These are phyloP conservation scores for Cucumis cinereus DNA, from an alignment of 306 rosid genomes.

Conservation along the genomic window DNA sequence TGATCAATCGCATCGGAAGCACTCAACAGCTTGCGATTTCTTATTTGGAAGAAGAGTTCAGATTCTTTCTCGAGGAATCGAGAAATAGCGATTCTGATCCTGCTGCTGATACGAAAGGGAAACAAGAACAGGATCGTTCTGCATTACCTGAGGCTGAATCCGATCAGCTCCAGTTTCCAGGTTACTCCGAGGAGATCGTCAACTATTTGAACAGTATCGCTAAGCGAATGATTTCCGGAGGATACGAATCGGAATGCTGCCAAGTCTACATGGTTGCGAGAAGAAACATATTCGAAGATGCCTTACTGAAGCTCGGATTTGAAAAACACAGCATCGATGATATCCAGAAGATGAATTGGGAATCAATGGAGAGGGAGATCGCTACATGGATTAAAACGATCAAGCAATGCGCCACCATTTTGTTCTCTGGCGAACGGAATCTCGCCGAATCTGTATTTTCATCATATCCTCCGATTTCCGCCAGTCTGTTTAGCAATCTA, in stretches of 20 bases:
- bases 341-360: constrained; percentile 42
- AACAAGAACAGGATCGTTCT: constrained; percentile 13
- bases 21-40: constrained; percentile 43
- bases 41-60: constrained; percentile 57
- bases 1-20: constrained; percentile 34
- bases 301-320: constrained; percentile 21
- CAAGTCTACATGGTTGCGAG: constrained; percentile 29
- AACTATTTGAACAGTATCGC: constrained; percentile 25
- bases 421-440: constrained; percentile 28
- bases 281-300: constrained; percentile 31
- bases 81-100: constrained; percentile 18
- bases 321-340: constrained; percentile 57
- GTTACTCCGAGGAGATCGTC: constrained; percentile 28
- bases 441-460: constrained; percentile 26
- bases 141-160: constrained; percentile 13
- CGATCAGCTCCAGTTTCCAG: constrained; percentile 15
- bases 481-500: constrained; percentile 27
- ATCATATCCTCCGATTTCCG: not conserved
- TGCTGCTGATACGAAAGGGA: constrained; percentile 12
- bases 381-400: constrained; percentile 36
- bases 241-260: constrained; percentile 37
- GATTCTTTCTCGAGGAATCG: constrained; percentile 40
- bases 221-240: constrained; percentile 22
- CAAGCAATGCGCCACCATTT: constrained; percentile 20
- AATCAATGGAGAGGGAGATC: constrained; percentile 30